These are phyloP conservation scores for Tetraselmis striata DNA, from an alignment of 139 green algal genomes.

Conservation along the genomic window DNA sequence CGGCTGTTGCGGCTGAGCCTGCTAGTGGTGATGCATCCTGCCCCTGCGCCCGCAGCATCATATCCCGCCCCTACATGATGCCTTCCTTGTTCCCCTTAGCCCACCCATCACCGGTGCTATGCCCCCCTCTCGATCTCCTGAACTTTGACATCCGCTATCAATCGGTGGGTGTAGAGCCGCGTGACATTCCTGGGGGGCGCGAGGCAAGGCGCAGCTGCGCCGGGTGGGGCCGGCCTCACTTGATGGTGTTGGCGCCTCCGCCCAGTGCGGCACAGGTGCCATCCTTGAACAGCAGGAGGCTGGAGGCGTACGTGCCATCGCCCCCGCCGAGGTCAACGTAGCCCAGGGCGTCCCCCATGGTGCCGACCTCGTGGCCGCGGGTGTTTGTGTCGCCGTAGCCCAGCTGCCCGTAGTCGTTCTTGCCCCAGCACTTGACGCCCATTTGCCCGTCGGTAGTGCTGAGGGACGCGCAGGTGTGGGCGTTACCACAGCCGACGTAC, in stretches of 20 bases:
- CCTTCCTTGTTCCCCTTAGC: too few species aligned
- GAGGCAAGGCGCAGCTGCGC: too few species aligned
- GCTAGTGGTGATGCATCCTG: too few species aligned
- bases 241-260: not conserved
- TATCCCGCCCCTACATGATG: too few species aligned
- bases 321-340: not conserved
- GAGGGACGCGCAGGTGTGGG: conserved; percentile 10
- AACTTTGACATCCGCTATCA: too few species aligned
- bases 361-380: not conserved
- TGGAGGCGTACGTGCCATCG: not conserved
- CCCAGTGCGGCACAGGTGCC: not conserved
- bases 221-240: not conserved
- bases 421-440: conserved; percentile 16
- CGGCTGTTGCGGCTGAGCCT: too few species aligned
- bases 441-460: not conserved
- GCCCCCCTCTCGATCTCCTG: too few species aligned
- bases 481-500: not conserved
- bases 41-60: too few species aligned
- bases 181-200: too few species aligned
- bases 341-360: conserved; percentile 12
- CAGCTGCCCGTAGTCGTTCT: conserved; percentile 1
- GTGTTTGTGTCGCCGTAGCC: conserved; percentile 1
- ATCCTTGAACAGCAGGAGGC: not conserved
- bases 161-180: too few species aligned
- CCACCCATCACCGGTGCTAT: too few species aligned